Percentiles rank a stretch among this genome's conserved stretches.
Evolutionary conservation across 192 early-diverging fungal species (phyloP).

Genomic region (Backusella mclennaniae): DNA sequence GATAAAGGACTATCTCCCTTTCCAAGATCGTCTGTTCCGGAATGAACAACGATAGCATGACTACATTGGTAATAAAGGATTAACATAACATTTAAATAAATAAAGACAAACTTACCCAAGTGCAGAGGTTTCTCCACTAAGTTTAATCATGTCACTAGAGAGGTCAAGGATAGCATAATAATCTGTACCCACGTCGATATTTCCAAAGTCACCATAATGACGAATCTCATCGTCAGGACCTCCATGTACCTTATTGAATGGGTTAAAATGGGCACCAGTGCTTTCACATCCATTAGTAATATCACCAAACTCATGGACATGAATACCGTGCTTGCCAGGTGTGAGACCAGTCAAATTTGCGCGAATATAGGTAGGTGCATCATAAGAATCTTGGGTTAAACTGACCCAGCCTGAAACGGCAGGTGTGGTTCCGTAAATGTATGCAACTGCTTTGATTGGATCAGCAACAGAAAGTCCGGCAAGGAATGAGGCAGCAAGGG

Average conservation of each 20-base stretch:
- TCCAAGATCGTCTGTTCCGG: conserved; percentile 78
- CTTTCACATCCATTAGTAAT: conserved; percentile 79
- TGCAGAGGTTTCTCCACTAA: conserved; percentile 66
- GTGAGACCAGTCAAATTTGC: conserved; percentile 60
- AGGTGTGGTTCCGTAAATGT: neutral
- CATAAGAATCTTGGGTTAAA: conserved; percentile 66
- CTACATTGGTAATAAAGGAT: conserved; percentile 19
- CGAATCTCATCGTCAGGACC: conserved; percentile 58
- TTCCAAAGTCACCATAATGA: conserved; percentile 91
- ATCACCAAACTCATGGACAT: conserved; percentile 84
- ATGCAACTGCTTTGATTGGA: neutral
- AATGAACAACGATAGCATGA: conserved; percentile 80
- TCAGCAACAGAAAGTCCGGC: neutral
- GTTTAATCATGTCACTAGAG: conserved; percentile 55
- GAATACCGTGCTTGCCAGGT: conserved; percentile 83
- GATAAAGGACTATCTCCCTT: conserved; percentile 62
- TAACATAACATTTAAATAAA: neutral
- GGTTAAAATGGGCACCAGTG: conserved; percentile 84
- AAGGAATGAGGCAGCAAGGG: neutral
- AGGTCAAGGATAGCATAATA: conserved; percentile 48
- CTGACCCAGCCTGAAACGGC: conserved; percentile 66
- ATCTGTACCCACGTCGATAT: conserved; percentile 57
- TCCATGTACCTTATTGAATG: conserved; percentile 68
- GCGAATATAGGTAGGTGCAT: conserved; percentile 52
- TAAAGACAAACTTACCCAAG: conserved; percentile 51